A percentile compares a stretch with the other conserved stretches of the same genome.
Evolutionary conservation across 179 eudicot genomes (phyloP).

Genomic region (Drosera spatulata): DNA sequence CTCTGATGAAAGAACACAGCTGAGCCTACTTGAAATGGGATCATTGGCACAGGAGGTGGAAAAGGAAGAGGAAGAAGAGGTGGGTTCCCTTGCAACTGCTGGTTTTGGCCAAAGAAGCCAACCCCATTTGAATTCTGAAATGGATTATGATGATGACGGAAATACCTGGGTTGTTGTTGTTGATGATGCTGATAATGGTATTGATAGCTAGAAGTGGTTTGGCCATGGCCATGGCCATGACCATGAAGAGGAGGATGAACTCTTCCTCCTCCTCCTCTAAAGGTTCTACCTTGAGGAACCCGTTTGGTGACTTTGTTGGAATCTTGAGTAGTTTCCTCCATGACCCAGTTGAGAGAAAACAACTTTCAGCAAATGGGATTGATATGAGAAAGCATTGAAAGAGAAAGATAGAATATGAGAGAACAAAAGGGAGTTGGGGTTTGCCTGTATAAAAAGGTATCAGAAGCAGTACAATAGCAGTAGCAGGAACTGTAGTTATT

Average conservation of each 20-base stretch:
- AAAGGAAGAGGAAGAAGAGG: conserved; percentile 41
- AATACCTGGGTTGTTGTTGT: conserved; percentile 8
- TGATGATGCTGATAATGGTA: conserved; percentile 14
- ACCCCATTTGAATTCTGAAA: conserved; percentile 17
- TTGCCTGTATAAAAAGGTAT: conserved; percentile 1
- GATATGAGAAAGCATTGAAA: conserved; percentile 3
- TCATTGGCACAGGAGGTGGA: conserved; percentile 35
- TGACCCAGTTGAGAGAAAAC: conserved; percentile 11
- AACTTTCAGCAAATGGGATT: not conserved
- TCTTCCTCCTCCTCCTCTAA: conserved; percentile 7
- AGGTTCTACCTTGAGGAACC: conserved; percentile 27
- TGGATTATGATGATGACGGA: not conserved
- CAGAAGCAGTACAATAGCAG: not conserved
- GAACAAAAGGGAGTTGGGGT: not conserved
- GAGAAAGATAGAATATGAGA: conserved; percentile 4
- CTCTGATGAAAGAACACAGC: conserved; percentile 23
- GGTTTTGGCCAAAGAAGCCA: conserved; percentile 22
- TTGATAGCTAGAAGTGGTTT: conserved; percentile 4
- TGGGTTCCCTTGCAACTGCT: conserved; percentile 20
- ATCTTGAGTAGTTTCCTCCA: conserved; percentile 54
- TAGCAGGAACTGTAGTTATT: conserved; percentile 27
- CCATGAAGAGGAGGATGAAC: too few relatives aligned
- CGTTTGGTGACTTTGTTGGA: conserved; percentile 33
- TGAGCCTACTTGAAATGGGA: conserved; percentile 28
- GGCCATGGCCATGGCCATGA: conserved; percentile 4